phyloP scores from a whole-genome alignment of 495 filamentous ascomycete genomes.

The Glutinoglossum americanum region DNA sequence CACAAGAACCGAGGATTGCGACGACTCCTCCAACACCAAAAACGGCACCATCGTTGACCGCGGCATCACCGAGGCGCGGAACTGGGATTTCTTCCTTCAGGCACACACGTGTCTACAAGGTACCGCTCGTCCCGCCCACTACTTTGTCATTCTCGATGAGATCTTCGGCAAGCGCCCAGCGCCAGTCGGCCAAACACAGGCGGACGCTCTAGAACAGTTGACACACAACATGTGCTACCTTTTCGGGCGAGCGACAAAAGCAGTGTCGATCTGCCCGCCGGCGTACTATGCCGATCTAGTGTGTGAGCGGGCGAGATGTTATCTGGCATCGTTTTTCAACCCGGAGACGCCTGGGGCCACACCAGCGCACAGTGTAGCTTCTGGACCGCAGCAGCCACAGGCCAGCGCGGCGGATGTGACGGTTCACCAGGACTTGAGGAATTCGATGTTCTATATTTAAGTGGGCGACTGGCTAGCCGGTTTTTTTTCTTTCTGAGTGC shows the following conservation, averaged over 20 bases:
- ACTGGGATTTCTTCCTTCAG: conserved; percentile 76
- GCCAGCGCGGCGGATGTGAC: conserved; percentile 5
- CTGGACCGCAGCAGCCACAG: conserved; percentile 9
- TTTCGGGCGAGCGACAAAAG: conserved; percentile 60
- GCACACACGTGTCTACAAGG: conserved; percentile 69
- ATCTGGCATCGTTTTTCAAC: conserved; percentile 31
- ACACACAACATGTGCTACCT: conserved; percentile 64
- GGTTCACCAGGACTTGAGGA: conserved; percentile 24
- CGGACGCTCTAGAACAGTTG: not conserved
- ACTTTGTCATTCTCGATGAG: conserved; percentile 56
- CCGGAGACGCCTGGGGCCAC: not conserved
- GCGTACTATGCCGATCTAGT: conserved; percentile 69
- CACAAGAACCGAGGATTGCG: conserved; percentile 21
- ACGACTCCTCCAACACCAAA: conserved; percentile 35
- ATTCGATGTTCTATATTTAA: conserved; percentile 66
- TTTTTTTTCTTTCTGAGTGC: no score
- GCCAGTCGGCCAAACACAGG: not conserved
- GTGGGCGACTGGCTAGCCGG: no score
- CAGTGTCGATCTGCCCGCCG: conserved; percentile 58
- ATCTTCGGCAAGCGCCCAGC: conserved; percentile 20
- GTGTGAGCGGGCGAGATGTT: conserved; percentile 45
- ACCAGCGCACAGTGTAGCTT: not conserved
- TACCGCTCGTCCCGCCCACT: conserved; percentile 58
- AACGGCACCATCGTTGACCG: conserved; percentile 76
- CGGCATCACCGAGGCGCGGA: conserved; percentile 50